Evolutionary conservation across 148 eudicot species (phyloP).

Genomic region (Bassia scoparia): DNA sequence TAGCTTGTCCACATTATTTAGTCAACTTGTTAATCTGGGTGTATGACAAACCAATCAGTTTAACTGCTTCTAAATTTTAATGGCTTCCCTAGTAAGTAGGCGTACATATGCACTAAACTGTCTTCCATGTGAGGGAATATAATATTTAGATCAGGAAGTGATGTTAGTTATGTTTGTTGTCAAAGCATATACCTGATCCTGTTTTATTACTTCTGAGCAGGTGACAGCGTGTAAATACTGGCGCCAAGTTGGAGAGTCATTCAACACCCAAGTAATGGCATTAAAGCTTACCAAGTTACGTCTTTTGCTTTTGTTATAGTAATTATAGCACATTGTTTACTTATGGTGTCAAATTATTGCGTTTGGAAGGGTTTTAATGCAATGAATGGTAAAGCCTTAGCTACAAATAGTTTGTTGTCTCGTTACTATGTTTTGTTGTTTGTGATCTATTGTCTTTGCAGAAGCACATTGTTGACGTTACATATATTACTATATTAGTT

Average conservation of each 20-base stretch:
- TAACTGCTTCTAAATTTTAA: too few relatives aligned
- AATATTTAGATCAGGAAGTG: too few relatives aligned
- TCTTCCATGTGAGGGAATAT: too few relatives aligned
- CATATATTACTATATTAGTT: too few relatives aligned
- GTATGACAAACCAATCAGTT: too few relatives aligned
- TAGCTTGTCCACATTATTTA: too few relatives aligned
- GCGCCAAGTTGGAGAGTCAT: slow-evolving; percentile 94
- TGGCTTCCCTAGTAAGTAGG: too few relatives aligned
- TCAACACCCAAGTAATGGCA: slow-evolving; percentile 77
- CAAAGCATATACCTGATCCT: slow-evolving; percentile 9
- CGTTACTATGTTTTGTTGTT: neutral
- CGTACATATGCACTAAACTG: too few relatives aligned
- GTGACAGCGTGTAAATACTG: slow-evolving; percentile 80
- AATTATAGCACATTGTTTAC: neutral
- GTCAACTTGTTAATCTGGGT: too few relatives aligned
- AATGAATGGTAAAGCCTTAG: neutral
- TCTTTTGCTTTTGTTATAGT: neutral
- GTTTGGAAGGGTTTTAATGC: neutral
- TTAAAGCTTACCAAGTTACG: slow-evolving; percentile 3
- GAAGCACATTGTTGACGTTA: too few relatives aligned
- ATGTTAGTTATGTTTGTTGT: neutral
- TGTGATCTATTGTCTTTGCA: too few relatives aligned
- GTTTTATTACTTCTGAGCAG: slow-evolving; percentile 31
- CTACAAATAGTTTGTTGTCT: neutral
- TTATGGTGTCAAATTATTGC: neutral